phyloP scores from a whole-genome alignment of 768 basidiomycete species.

The Leccinum imitatum region DNA sequence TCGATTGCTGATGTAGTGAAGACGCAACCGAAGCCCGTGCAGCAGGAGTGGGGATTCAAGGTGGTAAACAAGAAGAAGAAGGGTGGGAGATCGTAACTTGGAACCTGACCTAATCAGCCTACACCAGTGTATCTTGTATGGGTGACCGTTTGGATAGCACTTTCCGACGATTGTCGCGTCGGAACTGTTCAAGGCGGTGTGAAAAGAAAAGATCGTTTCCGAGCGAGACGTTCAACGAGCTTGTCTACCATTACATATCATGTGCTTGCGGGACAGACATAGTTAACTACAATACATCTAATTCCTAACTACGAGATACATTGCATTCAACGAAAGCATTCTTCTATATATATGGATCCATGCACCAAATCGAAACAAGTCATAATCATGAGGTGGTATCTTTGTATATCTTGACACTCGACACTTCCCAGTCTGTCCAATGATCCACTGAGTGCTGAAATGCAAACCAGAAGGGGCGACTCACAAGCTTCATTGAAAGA shows the following conservation, averaged over 20 bases:
- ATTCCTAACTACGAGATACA: slow-evolving; percentile 22
- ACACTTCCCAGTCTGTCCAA: slow-evolving; percentile 75
- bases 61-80: slow-evolving; percentile 97
- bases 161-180: slow-evolving; percentile 4
- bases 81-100: slow-evolving; percentile 52
- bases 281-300: slow-evolving; percentile 24
- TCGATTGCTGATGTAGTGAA: slow-evolving; percentile 92
- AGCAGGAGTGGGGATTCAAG: slow-evolving; percentile 87
- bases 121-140: slow-evolving; percentile 13
- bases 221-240: not conserved
- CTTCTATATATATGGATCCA: slow-evolving; percentile 12
- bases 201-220: not conserved
- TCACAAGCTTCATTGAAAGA: slow-evolving; percentile 76
- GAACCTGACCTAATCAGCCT: not conserved
- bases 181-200: not conserved
- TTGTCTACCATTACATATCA: not conserved
- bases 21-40: slow-evolving; percentile 73
- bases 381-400: slow-evolving; percentile 23
- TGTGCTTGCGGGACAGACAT: not conserved
- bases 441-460: slow-evolving; percentile 3
- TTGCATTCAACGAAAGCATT: slow-evolving; percentile 1
- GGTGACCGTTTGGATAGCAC: slow-evolving; percentile 26
- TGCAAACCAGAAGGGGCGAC: slow-evolving; percentile 32
- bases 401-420: slow-evolving; percentile 73
- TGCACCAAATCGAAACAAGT: slow-evolving; percentile 7